phyloP scores from a whole-genome alignment of 2,329 filamentous ascomycete species.

The Monilinia fructicola region DNA sequence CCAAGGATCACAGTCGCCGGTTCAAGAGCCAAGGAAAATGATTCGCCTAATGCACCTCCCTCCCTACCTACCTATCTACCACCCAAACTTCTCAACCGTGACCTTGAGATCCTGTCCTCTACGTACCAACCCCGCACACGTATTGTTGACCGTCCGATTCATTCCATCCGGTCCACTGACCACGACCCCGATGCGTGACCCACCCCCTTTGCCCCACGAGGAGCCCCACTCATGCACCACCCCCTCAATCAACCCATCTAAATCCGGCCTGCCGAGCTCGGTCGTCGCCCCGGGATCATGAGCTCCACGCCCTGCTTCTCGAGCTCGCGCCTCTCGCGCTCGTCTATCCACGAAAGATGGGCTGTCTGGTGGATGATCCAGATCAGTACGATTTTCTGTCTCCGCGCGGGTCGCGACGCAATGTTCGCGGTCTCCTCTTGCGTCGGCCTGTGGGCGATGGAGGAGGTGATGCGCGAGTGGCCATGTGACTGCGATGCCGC shows the following conservation, averaged over 20 bases:
- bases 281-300: constrained; percentile 55
- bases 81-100: constrained; percentile 67
- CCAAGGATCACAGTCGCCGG: too few species aligned
- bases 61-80: constrained; percentile 52
- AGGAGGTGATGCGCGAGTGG: constrained; percentile 56
- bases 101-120: constrained; percentile 52
- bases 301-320: constrained; percentile 51
- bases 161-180: constrained; percentile 63
- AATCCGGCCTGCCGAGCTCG: constrained; percentile 54
- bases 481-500: constrained; percentile 64
- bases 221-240: constrained; percentile 34
- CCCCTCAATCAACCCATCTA: constrained; percentile 46
- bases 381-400: constrained; percentile 50
- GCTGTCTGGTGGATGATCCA: constrained; percentile 57
- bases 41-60: neutral
- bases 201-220: constrained; percentile 6
- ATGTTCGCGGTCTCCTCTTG: constrained; percentile 27
- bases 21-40: neutral
- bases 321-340: constrained; percentile 51
- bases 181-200: constrained; percentile 50
- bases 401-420: constrained; percentile 22
- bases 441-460: constrained; percentile 29
- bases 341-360: constrained; percentile 56
- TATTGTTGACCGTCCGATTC: constrained; percentile 60
- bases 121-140: constrained; percentile 51